These are phyloP conservation scores for Alloteropsis semialata DNA, from an alignment of 176 grass and related monocot genomes.

Conservation along the genomic window DNA sequence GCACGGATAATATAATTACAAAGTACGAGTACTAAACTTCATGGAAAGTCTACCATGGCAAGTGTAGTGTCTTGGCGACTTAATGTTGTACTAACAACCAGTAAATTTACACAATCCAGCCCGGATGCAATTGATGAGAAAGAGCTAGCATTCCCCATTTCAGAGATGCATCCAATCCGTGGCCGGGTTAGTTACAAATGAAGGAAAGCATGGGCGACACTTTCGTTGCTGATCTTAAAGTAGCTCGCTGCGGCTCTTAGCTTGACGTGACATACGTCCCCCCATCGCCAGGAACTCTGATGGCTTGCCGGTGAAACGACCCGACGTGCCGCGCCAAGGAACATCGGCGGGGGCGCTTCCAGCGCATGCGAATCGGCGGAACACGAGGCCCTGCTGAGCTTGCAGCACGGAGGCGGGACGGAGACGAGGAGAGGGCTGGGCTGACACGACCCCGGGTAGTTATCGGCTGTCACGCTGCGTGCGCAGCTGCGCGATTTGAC, in stretches of 20 bases:
- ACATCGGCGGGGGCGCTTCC: background rate
- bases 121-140: background rate
- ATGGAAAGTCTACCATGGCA: background rate
- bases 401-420: background rate
- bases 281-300: background rate
- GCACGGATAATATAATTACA: too few species aligned
- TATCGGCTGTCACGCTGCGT: background rate
- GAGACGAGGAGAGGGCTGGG: background rate
- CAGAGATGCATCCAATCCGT: background rate
- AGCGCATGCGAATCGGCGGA: background rate
- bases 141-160: too few species aligned
- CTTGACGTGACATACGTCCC: background rate
- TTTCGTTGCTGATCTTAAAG: background rate
- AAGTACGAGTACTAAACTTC: too few species aligned
- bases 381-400: background rate
- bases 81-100: background rate
- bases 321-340: background rate
- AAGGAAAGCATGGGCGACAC: background rate
- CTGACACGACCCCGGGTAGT: constrained; percentile 17
- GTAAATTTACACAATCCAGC: background rate
- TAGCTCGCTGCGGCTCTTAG: background rate
- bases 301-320: background rate
- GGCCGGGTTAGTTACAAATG: background rate
- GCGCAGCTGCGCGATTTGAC: constrained; percentile 8
- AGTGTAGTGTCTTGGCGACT: background rate